These are phyloP conservation scores for Aspergillus arachidicola DNA, from an alignment of 2,329 filamentous ascomycete genomes.

Conservation along the genomic window DNA sequence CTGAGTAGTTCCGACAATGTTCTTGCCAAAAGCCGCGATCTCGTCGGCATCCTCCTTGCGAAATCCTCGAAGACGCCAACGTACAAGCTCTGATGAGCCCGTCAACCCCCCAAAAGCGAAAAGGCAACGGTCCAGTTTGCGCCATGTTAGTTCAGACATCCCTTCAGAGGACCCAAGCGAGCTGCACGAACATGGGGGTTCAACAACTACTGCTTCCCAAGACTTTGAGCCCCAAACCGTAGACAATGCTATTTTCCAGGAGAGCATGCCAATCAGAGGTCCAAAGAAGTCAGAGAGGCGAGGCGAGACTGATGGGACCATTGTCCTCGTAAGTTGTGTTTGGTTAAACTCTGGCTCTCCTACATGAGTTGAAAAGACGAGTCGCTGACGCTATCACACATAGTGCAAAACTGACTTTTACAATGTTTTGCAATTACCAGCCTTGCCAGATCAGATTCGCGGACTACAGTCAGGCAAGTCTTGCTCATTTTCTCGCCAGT, in stretches of 20 bases:
- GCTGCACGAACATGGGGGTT: slow-evolving; percentile 24
- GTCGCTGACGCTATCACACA: slow-evolving; percentile 14
- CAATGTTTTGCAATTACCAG: slow-evolving; percentile 79
- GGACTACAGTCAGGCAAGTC: slow-evolving; percentile 65
- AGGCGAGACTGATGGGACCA: slow-evolving; percentile 34
- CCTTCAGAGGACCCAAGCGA: slow-evolving; percentile 23
- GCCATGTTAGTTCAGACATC: slow-evolving; percentile 37
- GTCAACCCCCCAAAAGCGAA: slow-evolving; percentile 49
- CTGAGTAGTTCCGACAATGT: slow-evolving; percentile 32
- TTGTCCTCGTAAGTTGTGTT: slow-evolving; percentile 39
- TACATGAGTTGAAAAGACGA: background rate
- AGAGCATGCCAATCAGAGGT: slow-evolving; percentile 40
- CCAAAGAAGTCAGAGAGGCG: slow-evolving; percentile 41
- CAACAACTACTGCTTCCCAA: slow-evolving; percentile 15
- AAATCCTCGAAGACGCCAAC: slow-evolving; percentile 43
- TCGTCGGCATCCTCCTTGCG: slow-evolving; percentile 32
- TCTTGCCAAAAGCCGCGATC: slow-evolving; percentile 37
- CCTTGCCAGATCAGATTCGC: slow-evolving; percentile 76
- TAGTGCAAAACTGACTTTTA: slow-evolving; percentile 85
- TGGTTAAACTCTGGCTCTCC: background rate
- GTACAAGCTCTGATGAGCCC: slow-evolving; percentile 48
- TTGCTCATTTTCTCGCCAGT: background rate
- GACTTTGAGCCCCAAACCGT: slow-evolving; percentile 16
- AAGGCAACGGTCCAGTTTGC: slow-evolving; percentile 48
- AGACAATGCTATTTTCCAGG: slow-evolving; percentile 26